Evolutionary conservation across 2,329 filamentous ascomycete genomes (phyloP), one percentile per base, ranked within the genome.

Genomic region (Botrytis fabae): DNA sequence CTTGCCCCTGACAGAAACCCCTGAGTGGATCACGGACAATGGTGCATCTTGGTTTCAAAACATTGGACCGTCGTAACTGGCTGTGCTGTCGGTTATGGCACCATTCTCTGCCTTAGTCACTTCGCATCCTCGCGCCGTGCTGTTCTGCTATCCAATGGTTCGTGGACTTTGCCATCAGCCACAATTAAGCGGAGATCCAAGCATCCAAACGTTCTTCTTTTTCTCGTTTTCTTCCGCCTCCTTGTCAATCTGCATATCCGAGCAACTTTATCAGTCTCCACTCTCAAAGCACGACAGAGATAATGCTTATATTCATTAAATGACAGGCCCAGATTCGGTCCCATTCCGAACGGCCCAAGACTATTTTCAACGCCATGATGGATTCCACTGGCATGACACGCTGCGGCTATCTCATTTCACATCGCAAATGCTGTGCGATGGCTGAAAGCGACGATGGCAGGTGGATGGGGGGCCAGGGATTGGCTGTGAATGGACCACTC

Each of bases 281-380:
- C 54, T 48, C 14, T 4, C 1, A 28, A 60, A 25, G 40, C 68
- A 70, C 68, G 28, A 46, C 40, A 10, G 38, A 66, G 44, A 51
- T 20, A 69, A 69, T 69, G 48, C 65, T 69, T 69, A 40, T 51
- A 35, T 35, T 35, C 44, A 64, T 46, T 28, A 66, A 71, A 66
- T 64, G 70, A 65, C 61, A 35, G 61, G 60, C 44, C 35, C 57
- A 46, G 40, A 46, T 46, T 59, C 60, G 61, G 70, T 65, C 60
- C 60, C 51, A 62, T 71, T 66, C 60, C 70, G n/a, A 66, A 54
- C 32, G 28, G 16, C 48, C 38, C 46, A 51, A 32, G 20, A 40
- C n/a, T 60, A 59, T 32, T 59, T 35, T 65, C n/a, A 48, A 48
- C 40, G 40, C 20, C 63, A 48, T 48, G 18, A 66, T 66, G 40